phyloP scores from a whole-genome alignment of 495 filamentous ascomycete species.

The Neurospora intermedia region DNA sequence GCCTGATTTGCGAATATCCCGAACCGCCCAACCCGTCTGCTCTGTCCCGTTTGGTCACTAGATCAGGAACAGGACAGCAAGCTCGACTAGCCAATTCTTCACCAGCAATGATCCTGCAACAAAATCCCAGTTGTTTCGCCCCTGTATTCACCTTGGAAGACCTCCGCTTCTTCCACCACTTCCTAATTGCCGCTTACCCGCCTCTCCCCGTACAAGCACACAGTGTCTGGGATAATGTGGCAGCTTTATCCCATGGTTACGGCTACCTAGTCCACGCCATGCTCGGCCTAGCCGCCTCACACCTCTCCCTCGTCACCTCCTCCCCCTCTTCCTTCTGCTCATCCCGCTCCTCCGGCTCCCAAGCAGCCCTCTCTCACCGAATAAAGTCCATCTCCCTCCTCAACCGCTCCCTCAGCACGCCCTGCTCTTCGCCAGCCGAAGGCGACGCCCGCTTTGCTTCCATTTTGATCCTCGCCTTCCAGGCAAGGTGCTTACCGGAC shows the following conservation, averaged over 20 bases:
- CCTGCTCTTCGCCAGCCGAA: constrained; percentile 21
- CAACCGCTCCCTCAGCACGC: constrained; percentile 25
- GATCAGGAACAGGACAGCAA: background rate
- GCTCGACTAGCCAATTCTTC: background rate
- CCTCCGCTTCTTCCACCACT: constrained; percentile 48
- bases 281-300: constrained; percentile 39
- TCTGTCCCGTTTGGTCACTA: background rate
- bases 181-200: constrained; percentile 41
- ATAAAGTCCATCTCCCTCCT: constrained; percentile 38
- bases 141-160: constrained; percentile 31
- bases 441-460: constrained; percentile 40
- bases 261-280: constrained; percentile 39
- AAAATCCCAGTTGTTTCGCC: background rate
- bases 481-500: constrained; percentile 42
- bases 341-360: background rate
- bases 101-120: background rate
- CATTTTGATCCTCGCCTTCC: constrained; percentile 41
- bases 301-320: constrained; percentile 23
- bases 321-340: background rate
- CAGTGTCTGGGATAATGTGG: constrained; percentile 38
- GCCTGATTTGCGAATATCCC: constrained; percentile 42
- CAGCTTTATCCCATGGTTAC: constrained; percentile 34
- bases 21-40: constrained; percentile 1
- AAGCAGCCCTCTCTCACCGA: constrained; percentile 33
- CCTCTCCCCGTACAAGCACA: constrained; percentile 43